A percentile compares a stretch with the other conserved stretches of the same genome.
phyloP scores from a whole-genome alignment of 1,139 yeast genomes.

The Nakaseomyces uthaithaninus region DNA sequence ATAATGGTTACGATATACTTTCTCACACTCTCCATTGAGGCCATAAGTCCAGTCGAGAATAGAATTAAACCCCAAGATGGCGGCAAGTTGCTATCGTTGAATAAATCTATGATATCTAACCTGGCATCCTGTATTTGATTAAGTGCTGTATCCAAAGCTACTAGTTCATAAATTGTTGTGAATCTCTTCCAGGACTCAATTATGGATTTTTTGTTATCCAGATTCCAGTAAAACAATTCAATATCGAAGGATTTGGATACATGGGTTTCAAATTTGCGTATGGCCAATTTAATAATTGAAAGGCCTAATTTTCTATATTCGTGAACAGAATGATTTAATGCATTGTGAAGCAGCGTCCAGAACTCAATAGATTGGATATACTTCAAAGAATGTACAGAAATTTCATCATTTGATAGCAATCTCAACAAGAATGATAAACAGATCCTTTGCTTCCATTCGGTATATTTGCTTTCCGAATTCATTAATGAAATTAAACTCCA shows the following conservation, averaged over 20 bases:
- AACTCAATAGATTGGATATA: constrained; percentile 38
- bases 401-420: constrained; percentile 32
- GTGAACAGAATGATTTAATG: constrained; percentile 50
- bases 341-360: constrained; percentile 54
- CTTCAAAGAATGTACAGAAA: constrained; percentile 31
- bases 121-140: constrained; percentile 81
- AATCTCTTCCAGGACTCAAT: constrained; percentile 62
- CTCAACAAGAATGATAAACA: constrained; percentile 52
- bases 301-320: constrained; percentile 69
- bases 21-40: constrained; percentile 74
- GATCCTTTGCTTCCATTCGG: constrained; percentile 35
- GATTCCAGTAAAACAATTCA: constrained; percentile 44
- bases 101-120: constrained; percentile 50
- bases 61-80: constrained; percentile 69
- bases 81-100: constrained; percentile 47
- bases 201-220: constrained; percentile 28
- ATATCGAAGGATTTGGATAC: constrained; percentile 35
- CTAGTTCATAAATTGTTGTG: constrained; percentile 66
- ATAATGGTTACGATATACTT: constrained; percentile 53
- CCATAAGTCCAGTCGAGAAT: constrained; percentile 66
- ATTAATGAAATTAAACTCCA: constrained; percentile 44
- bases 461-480: constrained; percentile 22
- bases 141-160: constrained; percentile 77
- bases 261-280: constrained; percentile 32
- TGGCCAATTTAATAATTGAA: constrained; percentile 55